Evolutionary conservation across 2,329 filamentous ascomycete species (phyloP), one percentile per base, ranked within the genome.

Genomic region (Claviceps humidiphila): DNA sequence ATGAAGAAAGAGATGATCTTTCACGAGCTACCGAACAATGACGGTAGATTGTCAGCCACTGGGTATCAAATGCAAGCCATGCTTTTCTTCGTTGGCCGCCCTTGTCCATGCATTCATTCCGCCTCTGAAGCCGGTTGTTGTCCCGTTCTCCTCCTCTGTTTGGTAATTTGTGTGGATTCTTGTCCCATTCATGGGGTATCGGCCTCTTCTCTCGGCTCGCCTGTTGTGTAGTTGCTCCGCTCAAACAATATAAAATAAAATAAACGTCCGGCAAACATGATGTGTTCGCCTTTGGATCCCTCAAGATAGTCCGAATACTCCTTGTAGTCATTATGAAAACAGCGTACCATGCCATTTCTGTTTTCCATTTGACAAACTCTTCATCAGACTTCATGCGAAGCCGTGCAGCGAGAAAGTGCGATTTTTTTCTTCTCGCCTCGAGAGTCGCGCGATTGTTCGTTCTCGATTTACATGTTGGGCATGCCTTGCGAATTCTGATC

Each of bases 401-500:
- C 61, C n/a, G 26, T 51, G 40, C 24, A 22, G 13, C 30, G 6
- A 26, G 44, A 46, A 22, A 24, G 17, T 2, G 20, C n/a, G 40
- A 13, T 0, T 2, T 43, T 43, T 43, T 43, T 13, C 5, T 24
- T 42, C 13, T 43, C 41, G 20, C 8, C 20, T 30, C 11, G 14
- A 38, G 11, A 38, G 26, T 16, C 17, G 16, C 20, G 45, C 45
- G n/a, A 3, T 38, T 5, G 5, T 22, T 22, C 6, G n/a, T 22
- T 16, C 59, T 57, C 58, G 54, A 47, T 11, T 64, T 57, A 69
- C 62, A 69, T 67, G 60, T 56, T 61, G 51, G 63, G 62, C 17
- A 68, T 62, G 38, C 62, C 64, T n/a, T 63, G 59, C 38, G 64
- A 63, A 54, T 60, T 63, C 48, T 65, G 64, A 48, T 80, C 77